These are phyloP conservation scores for Paulownia fortunei DNA, from an alignment of 257 asterid genomes.

Conservation along the genomic window DNA sequence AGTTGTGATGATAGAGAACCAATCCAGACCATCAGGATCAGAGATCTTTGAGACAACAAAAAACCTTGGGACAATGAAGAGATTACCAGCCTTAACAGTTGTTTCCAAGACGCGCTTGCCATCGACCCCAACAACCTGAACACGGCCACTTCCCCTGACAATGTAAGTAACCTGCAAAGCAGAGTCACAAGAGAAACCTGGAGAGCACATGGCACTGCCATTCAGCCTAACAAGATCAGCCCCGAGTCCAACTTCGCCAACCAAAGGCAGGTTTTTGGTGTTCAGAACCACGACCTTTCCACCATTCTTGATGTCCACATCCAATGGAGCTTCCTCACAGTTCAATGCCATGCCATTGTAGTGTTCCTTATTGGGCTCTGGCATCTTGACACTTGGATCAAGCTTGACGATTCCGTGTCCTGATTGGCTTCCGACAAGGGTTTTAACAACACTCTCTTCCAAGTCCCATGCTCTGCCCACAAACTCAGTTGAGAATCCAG, in stretches of 20 bases:
- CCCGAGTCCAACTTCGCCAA: constrained; percentile 80
- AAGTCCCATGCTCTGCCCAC: constrained; percentile 60
- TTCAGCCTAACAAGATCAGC: constrained; percentile 81
- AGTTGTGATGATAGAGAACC: constrained; percentile 94
- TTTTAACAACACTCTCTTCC: constrained; percentile 40
- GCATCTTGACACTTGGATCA: constrained; percentile 42
- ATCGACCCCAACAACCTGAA: constrained; percentile 76
- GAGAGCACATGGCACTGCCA: constrained; percentile 90
- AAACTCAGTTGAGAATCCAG: constrained; percentile 57
- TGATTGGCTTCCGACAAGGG: constrained; percentile 46
- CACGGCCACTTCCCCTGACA: constrained; percentile 87
- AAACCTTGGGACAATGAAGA: constrained; percentile 85
- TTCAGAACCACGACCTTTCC: constrained; percentile 77
- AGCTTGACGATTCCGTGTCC: constrained; percentile 50
- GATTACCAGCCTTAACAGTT: constrained; percentile 66
- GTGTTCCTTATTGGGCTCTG: constrained; percentile 58
- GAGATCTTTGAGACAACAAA: constrained; percentile 88
- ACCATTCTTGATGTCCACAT: constrained; percentile 59
- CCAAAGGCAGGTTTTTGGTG: constrained; percentile 88
- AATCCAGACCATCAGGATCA: constrained; percentile 79
- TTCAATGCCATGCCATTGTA: constrained; percentile 55
- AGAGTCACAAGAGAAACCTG: constrained; percentile 90
- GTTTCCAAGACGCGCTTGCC: constrained; percentile 80
- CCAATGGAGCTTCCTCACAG: constrained; percentile 64
- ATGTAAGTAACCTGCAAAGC: constrained; percentile 90